These are phyloP conservation scores for Cytospora paraplurivora DNA, from an alignment of 2,329 filamentous ascomycete species.

Conservation along the genomic window DNA sequence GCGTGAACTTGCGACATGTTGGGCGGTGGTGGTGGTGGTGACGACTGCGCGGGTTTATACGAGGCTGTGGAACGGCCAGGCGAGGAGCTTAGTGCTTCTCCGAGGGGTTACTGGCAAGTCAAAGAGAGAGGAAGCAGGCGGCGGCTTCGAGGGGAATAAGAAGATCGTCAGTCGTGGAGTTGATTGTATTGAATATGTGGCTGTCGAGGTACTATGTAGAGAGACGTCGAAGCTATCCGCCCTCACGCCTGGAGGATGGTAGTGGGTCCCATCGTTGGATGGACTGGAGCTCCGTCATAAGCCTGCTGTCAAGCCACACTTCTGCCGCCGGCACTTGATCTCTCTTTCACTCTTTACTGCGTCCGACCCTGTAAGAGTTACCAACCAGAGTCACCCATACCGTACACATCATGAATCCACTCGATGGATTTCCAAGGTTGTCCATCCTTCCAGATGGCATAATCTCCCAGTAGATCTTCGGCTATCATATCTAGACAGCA, in stretches of 20 bases:
- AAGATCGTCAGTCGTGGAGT: slow-evolving; percentile 16
- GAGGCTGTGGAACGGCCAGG: slow-evolving; percentile 16
- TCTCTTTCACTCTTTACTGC: no score
- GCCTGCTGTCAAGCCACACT: slow-evolving; percentile 12
- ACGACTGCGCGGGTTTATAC: slow-evolving; percentile 26
- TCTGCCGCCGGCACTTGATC: slow-evolving; percentile 3
- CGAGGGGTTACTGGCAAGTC: background rate
- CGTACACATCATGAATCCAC: no score
- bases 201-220: slow-evolving; percentile 4
- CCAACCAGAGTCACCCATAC: no score
- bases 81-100: slow-evolving; percentile 15
- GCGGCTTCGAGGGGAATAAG: background rate
- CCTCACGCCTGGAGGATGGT: slow-evolving; percentile 14
- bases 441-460: no score
- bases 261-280: slow-evolving; percentile 18
- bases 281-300: slow-evolving; percentile 19
- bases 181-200: background rate
- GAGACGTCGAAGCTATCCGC: slow-evolving; percentile 14
- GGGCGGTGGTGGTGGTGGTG: slow-evolving; percentile 38
- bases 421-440: no score
- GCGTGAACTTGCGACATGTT: slow-evolving; percentile 91
- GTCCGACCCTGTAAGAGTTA: no score
- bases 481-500: background rate
- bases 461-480: slow-evolving; percentile 3
- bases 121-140: background rate